A percentile compares a stretch with the other conserved stretches of the same genome.
phyloP scores from a whole-genome alignment of 768 basidiomycete species.

The Tricholoma sp. region DNA sequence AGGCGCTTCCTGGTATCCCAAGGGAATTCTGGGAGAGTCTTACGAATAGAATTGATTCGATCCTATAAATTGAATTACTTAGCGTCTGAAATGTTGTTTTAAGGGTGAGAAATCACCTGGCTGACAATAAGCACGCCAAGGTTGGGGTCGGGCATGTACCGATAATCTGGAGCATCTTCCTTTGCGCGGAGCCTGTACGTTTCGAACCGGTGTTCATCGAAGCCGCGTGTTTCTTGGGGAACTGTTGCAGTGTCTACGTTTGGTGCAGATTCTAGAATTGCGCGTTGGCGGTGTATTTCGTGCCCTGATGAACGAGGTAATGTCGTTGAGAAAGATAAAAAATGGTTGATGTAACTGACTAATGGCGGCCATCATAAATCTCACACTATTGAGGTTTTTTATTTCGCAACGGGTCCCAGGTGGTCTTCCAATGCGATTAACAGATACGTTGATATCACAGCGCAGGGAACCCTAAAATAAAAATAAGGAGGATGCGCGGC shows the following conservation, averaged over 20 bases:
- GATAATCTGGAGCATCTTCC: slow-evolving; percentile 93
- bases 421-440: slow-evolving; percentile 59
- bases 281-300: slow-evolving; percentile 79
- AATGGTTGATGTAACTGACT: slow-evolving; percentile 38
- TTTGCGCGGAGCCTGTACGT: slow-evolving; percentile 85
- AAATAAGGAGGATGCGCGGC: neutral
- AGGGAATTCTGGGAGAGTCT: slow-evolving; percentile 73
- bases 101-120: slow-evolving; percentile 27
- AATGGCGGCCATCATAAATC: slow-evolving; percentile 80
- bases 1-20: slow-evolving; percentile 56
- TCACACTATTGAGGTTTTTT: slow-evolving; percentile 93
- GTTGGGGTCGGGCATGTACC: slow-evolving; percentile 98
- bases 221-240: slow-evolving; percentile 85
- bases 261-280: slow-evolving; percentile 36
- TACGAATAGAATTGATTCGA: slow-evolving; percentile 50
- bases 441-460: slow-evolving; percentile 94
- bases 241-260: slow-evolving; percentile 36
- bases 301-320: slow-evolving; percentile 44
- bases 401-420: slow-evolving; percentile 89
- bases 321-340: neutral
- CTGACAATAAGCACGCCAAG: slow-evolving; percentile 67
- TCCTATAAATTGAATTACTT: slow-evolving; percentile 36
- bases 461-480: slow-evolving; percentile 77
- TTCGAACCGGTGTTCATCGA: slow-evolving; percentile 74
- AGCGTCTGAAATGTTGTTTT: neutral